Evolutionary conservation across 1,284 basidiomycete species (phyloP).

Genomic region (Ustilago nuda): DNA sequence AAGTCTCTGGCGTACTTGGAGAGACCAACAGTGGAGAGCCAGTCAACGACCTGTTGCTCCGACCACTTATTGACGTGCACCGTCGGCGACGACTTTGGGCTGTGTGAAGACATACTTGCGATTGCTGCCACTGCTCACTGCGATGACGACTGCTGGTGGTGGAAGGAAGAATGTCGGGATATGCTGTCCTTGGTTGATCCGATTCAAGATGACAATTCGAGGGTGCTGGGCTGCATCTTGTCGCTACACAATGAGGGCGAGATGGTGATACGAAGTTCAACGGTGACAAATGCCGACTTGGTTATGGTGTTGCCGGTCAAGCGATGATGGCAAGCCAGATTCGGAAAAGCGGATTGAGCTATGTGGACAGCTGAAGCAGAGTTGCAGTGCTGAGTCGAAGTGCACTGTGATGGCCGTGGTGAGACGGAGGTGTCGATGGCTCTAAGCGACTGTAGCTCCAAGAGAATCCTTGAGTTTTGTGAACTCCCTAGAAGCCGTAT

Average conservation of each 20-base stretch:
- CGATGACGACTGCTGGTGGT: not conserved
- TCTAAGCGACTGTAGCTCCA: not conserved
- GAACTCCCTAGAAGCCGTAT: not conserved
- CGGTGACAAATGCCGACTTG: not conserved
- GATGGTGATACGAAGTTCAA: not conserved
- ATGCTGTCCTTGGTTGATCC: not conserved
- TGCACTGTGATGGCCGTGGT: not conserved
- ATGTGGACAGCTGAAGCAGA: not conserved
- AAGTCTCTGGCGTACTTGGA: constrained; percentile 51
- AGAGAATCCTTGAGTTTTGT: not conserved
- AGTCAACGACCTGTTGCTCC: constrained; percentile 54
- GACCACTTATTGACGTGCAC: constrained; percentile 61
- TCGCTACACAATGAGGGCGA: not conserved
- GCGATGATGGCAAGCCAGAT: not conserved
- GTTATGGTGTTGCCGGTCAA: not conserved
- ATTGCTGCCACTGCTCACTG: not conserved
- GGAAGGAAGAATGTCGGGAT: not conserved
- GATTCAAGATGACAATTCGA: not conserved
- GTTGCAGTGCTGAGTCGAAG: not conserved
- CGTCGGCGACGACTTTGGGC: constrained; percentile 43
- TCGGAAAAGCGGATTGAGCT: not conserved
- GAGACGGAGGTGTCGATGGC: not conserved
- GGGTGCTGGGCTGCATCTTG: constrained; percentile 2
- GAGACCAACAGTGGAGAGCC: constrained; percentile 54
- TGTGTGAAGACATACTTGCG: constrained; percentile 35